Evolutionary conservation across 139 green algal genomes (phyloP).

Genomic region (Chlamydomonas eustigma): DNA sequence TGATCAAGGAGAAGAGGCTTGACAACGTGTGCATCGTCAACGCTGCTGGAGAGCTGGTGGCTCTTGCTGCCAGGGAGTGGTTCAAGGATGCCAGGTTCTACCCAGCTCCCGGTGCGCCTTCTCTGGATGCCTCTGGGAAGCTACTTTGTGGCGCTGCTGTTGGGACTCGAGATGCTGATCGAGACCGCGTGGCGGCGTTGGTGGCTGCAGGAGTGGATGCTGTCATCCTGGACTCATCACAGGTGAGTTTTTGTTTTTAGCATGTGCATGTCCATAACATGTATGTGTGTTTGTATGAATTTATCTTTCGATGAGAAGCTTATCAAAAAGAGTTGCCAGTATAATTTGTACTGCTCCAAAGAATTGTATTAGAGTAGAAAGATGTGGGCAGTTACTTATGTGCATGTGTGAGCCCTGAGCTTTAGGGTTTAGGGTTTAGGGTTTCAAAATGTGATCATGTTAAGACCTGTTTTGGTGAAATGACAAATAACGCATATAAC

Average conservation of each 20-base stretch:
- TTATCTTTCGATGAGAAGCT: too few species aligned
- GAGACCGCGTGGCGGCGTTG: conserved; percentile 13
- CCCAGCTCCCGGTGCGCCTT: conserved; percentile 47
- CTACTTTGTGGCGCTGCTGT: conserved; percentile 85
- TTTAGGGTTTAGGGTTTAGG: too few species aligned
- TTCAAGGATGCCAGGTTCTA: conserved; percentile 51
- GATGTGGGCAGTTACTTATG: too few species aligned
- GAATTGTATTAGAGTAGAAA: too few species aligned
- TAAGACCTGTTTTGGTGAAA: too few species aligned
- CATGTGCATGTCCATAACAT: too few species aligned
- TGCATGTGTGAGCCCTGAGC: too few species aligned
- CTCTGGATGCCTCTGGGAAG: conserved; percentile 59
- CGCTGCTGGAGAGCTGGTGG: conserved; percentile 55
- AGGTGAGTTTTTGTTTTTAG: conserved; percentile 38
- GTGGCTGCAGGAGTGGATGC: conserved; percentile 62
- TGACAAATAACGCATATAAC: too few species aligned
- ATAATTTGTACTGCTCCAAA: too few species aligned
- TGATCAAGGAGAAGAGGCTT: conserved; percentile 55
- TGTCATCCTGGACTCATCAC: conserved; percentile 86
- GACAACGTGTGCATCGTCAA: conserved; percentile 74
- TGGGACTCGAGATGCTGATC: conserved; percentile 78
- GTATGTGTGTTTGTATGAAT: too few species aligned
- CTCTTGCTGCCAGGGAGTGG: conserved; percentile 56
- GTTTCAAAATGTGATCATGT: too few species aligned
- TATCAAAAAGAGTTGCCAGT: too few species aligned